phyloP scores from a whole-genome alignment of 1,284 basidiomycete genomes.

The Papiliotrema terrestris region DNA sequence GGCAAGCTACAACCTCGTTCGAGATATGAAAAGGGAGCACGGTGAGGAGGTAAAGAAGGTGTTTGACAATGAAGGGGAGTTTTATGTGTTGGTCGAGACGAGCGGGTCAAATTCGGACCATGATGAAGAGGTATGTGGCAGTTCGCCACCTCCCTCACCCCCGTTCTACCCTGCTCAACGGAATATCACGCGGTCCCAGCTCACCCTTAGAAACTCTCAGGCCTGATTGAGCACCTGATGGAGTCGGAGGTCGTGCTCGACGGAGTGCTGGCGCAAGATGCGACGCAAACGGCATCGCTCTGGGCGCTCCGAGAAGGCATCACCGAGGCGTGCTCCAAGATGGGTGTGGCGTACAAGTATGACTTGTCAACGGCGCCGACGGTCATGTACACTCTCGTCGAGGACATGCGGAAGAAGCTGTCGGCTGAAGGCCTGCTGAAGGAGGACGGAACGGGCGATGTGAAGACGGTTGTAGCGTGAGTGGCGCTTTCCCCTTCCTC shows the following conservation, averaged over 20 bases:
- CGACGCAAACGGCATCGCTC: slow-evolving; percentile 80
- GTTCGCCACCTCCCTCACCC: not conserved
- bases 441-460: slow-evolving; percentile 40
- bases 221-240: slow-evolving; percentile 75
- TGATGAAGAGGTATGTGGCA: slow-evolving; percentile 73
- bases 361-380: slow-evolving; percentile 88
- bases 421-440: slow-evolving; percentile 67
- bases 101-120: slow-evolving; percentile 91
- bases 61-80: slow-evolving; percentile 67
- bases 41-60: slow-evolving; percentile 44
- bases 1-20: slow-evolving; percentile 76
- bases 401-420: slow-evolving; percentile 71
- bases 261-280: slow-evolving; percentile 89
- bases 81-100: slow-evolving; percentile 90
- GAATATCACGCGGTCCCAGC: too few relatives aligned
- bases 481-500: too few relatives aligned
- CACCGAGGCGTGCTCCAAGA: slow-evolving; percentile 88
- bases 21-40: slow-evolving; percentile 44
- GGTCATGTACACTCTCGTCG: slow-evolving; percentile 86
- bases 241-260: slow-evolving; percentile 78
- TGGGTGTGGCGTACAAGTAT: slow-evolving; percentile 96
- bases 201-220: slow-evolving; percentile 70
- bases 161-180: not conserved
- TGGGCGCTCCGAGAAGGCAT: slow-evolving; percentile 95
- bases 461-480: slow-evolving; percentile 51